These are phyloP conservation scores for Theobroma cacao DNA, from an alignment of 345 rosid genomes.

Conservation along the genomic window DNA sequence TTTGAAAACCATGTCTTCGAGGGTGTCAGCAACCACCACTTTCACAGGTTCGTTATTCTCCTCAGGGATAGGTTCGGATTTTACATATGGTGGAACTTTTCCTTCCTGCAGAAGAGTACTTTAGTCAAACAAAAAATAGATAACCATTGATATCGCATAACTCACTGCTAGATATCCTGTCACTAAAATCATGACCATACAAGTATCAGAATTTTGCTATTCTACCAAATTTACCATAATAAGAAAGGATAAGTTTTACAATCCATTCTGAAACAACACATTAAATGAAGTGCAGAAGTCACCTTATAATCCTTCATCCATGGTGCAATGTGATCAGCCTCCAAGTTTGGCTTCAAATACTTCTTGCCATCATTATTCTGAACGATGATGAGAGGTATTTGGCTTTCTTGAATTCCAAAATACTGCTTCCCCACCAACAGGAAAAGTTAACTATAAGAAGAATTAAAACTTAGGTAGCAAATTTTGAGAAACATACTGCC, in stretches of 20 bases:
- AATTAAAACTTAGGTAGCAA: not conserved
- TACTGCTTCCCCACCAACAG: slow-evolving; percentile 52
- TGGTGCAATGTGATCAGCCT: slow-evolving; percentile 62
- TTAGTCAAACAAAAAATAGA: slow-evolving; percentile 1
- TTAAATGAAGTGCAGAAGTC: slow-evolving; percentile 12
- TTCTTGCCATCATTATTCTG: slow-evolving; percentile 71
- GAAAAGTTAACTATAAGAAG: not conserved
- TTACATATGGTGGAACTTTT: slow-evolving; percentile 52
- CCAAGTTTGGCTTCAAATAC: slow-evolving; percentile 69
- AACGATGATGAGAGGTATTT: slow-evolving; percentile 74
- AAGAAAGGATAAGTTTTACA: not conserved
- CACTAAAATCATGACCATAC: not conserved
- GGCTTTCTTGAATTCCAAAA: slow-evolving; percentile 83
- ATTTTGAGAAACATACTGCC: slow-evolving; percentile 3
- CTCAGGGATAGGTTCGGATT: slow-evolving; percentile 91
- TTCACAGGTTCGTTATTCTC: slow-evolving; percentile 84
- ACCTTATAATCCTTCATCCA: slow-evolving; percentile 93
- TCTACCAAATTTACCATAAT: not conserved
- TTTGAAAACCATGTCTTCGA: slow-evolving; percentile 66
- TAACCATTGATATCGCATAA: not conserved
- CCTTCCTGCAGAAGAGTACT: slow-evolving; percentile 64
- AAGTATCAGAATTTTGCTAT: not conserved
- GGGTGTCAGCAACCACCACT: slow-evolving; percentile 87
- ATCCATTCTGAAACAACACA: not conserved
- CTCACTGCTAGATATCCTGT: not conserved